These are phyloP conservation scores for Cryptococcus maquisensis DNA, from an alignment of 1,284 basidiomycete species.

Conservation along the genomic window DNA sequence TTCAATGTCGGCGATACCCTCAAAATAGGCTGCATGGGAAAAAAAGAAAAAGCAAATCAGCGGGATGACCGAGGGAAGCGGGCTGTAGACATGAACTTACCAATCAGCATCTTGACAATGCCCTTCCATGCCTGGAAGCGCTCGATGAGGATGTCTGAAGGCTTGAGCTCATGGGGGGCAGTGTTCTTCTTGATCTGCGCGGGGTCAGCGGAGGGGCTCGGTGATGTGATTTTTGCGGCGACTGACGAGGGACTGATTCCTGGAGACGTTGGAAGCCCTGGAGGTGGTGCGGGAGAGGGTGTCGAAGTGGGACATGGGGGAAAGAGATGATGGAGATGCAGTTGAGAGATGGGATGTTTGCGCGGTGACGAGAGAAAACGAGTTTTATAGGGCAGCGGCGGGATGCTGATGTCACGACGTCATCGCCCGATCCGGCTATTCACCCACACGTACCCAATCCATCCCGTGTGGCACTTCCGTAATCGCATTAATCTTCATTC, in stretches of 20 bases:
- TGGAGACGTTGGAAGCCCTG: slow-evolving; percentile 62
- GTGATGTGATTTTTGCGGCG: neutral
- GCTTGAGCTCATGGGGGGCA: slow-evolving; percentile 81
- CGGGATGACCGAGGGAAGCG: neutral
- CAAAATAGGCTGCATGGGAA: slow-evolving; percentile 47
- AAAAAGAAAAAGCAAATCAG: slow-evolving; percentile 2
- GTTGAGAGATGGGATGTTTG: neutral
- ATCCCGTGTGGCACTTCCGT: neutral
- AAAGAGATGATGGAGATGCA: neutral
- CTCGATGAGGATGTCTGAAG: slow-evolving; percentile 95
- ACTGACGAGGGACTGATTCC: slow-evolving; percentile 65
- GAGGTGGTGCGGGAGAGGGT: slow-evolving; percentile 57
- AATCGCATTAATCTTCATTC: too few relatives aligned
- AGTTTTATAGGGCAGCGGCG: neutral
- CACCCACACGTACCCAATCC: neutral
- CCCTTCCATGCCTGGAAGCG: slow-evolving; percentile 62
- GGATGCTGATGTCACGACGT: neutral
- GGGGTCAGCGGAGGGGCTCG: neutral
- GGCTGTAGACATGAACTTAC: slow-evolving; percentile 27
- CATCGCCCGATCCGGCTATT: neutral
- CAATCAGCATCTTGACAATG: slow-evolving; percentile 91
- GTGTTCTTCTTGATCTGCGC: slow-evolving; percentile 77
- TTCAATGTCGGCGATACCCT: slow-evolving; percentile 91
- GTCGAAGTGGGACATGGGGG: slow-evolving; percentile 47
- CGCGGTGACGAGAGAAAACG: neutral